A percentile compares a stretch with the other conserved stretches of the same genome.
These are phyloP conservation scores for Trichoderma citrinoviride DNA, from an alignment of 2,329 filamentous ascomycete species.

Conservation along the genomic window DNA sequence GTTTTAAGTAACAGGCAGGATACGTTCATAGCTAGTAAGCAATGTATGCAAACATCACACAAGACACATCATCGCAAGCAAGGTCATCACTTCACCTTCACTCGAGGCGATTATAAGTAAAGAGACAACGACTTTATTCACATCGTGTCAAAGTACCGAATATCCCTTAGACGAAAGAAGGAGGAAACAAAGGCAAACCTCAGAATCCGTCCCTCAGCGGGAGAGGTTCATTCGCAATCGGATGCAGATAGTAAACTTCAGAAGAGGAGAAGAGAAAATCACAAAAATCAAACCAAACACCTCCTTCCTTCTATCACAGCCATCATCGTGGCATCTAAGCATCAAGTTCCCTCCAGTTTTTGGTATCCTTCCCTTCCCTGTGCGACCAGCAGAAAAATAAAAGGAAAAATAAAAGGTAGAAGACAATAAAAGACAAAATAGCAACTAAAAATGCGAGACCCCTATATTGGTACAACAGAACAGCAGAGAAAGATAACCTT, in stretches of 20 bases:
- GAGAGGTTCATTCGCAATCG: background rate
- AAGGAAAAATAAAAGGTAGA: background rate
- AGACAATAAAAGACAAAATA: background rate
- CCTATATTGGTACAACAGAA: background rate
- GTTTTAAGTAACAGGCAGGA: too few relatives aligned
- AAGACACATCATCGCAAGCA: too few relatives aligned
- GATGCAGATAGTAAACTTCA: background rate
- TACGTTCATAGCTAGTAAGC: too few relatives aligned
- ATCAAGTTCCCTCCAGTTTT: background rate
- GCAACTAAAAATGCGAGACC: background rate
- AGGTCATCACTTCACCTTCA: too few relatives aligned
- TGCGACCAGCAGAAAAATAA: background rate
- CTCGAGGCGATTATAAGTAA: too few relatives aligned
- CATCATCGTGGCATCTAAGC: constrained; percentile 6
- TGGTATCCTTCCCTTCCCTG: background rate
- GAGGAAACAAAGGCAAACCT: background rate
- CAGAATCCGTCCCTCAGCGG: background rate
- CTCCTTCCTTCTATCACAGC: constrained; percentile 10
- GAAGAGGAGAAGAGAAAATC: background rate
- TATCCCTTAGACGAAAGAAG: background rate
- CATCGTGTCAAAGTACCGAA: too few relatives aligned
- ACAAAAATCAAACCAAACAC: background rate
- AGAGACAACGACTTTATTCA: too few relatives aligned
- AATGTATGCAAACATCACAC: too few relatives aligned
- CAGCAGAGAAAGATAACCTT: background rate